Evolutionary conservation across 2,329 filamentous ascomycete genomes (phyloP).

Genomic region (Graphilbum fragrans): DNA sequence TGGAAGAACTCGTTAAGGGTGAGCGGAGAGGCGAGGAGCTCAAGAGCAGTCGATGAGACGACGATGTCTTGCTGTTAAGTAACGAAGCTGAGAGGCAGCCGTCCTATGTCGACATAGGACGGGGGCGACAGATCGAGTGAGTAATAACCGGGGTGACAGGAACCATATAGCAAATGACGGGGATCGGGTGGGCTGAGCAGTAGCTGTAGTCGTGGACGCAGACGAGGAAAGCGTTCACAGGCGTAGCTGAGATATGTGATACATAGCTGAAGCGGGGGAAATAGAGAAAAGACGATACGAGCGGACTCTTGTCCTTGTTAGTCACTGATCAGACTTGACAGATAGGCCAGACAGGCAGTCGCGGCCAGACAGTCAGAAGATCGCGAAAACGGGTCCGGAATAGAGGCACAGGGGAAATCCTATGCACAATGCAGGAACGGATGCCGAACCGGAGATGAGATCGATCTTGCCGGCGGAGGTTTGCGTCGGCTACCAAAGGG

Average conservation of each 20-base stretch:
- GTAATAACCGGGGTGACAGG: conserved; percentile 4
- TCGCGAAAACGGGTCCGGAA: background rate
- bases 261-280: background rate
- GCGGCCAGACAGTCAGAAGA: background rate
- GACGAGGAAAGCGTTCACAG: conserved; percentile 9
- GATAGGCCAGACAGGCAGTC: background rate
- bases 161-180: conserved; percentile 8
- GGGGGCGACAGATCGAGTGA: conserved; percentile 1
- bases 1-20: background rate
- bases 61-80: too few relatives aligned
- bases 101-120: background rate
- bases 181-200: background rate
- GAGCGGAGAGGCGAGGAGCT: background rate
- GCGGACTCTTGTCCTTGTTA: conserved; percentile 1
- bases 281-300: background rate
- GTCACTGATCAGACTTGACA: background rate
- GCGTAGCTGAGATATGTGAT: background rate
- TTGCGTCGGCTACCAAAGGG: too few relatives aligned
- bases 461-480: background rate
- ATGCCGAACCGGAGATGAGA: too few relatives aligned
- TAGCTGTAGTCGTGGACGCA: conserved; percentile 4
- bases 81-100: conserved; percentile 4
- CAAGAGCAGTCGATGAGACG: background rate
- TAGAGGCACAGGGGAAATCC: background rate
- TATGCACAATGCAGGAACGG: too few relatives aligned